Evolutionary conservation across 2,329 filamentous ascomycete species (phyloP), one percentile per base, ranked within the genome.

Genomic region (Botryotinia calthae): DNA sequence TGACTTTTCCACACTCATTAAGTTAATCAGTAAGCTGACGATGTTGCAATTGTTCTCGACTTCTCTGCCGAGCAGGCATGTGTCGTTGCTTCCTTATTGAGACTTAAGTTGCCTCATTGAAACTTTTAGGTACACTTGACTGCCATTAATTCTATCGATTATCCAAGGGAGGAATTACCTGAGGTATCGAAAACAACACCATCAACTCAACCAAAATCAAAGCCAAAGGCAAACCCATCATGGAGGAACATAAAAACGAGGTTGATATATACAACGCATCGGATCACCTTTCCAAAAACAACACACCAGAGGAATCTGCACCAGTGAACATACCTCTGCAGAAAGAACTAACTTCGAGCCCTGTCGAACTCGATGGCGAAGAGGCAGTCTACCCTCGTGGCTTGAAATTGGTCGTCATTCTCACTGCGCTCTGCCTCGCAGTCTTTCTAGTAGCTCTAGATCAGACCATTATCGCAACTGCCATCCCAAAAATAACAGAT

Each of bases 401-500:
- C 25, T 44, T 77, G 10, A 79, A 77, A 40, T 65, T 80, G 56
- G 73, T 61, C 34, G 70, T 79, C 10, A 79, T 80, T 31, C 75
- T 76, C 8, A 61, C 79, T 12, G 79, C 79, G 1, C 74, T 80
- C 5, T 79, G 77, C 69, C 68, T 80, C 2, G 76, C 75, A 22
- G 78, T 81, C 10, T 80, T 80, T 34, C 66, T 80, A 28, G 77
- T 79, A 61, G 77, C 77, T 34, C 44, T 78, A 48, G 80, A 82
- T 74, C 79, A 80, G 74, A 81, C 80, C 9, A 81, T 80, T 72
- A 81, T 81, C 71, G 80, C 81, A 6, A 82, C 81, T 9, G 81
- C 82, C 25, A 82, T 83, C 62, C 82, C 82, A 4, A 81, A 82
- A 68, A 82, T 83, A 70, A 82, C 82, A 0, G 79, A 82, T 75